These are phyloP conservation scores for Ceratobasidium sp. DNA, from an alignment of 1,284 basidiomycete genomes.

Conservation along the genomic window DNA sequence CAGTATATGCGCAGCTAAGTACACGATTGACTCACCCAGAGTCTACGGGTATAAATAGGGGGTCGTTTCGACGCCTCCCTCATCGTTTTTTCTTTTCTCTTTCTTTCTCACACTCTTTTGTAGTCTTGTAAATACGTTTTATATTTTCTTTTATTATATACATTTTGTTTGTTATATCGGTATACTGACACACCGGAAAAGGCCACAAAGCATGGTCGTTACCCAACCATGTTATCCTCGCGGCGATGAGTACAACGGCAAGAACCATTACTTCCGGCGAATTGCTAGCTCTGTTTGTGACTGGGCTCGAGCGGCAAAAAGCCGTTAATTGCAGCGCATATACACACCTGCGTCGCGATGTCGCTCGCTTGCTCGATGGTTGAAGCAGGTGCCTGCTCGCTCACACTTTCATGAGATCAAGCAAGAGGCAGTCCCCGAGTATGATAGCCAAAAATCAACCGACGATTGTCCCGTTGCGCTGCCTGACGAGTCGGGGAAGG, in stretches of 20 bases:
- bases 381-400: neutral
- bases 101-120: no score
- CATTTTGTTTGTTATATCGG: no score
- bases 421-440: neutral
- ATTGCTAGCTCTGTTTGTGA: conserved; percentile 8
- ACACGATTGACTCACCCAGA: no score
- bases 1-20: no score
- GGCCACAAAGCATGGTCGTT: neutral
- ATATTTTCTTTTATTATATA: no score
- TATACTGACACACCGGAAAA: conserved; percentile 1
- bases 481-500: neutral
- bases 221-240: conserved; percentile 2
- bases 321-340: neutral
- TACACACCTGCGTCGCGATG: neutral
- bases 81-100: no score
- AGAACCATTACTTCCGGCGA: conserved; percentile 3
- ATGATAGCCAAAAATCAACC: neutral
- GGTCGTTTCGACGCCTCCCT: no score
- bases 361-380: neutral
- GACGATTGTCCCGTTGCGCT: neutral
- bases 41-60: no score
- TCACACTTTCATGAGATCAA: neutral
- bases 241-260: neutral
- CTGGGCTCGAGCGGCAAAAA: neutral
- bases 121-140: no score